Percentiles rank a stretch among this genome's conserved stretches.
These are phyloP conservation scores for Cucumis hystrix DNA, from an alignment of 306 rosid species.

Conservation along the genomic window DNA sequence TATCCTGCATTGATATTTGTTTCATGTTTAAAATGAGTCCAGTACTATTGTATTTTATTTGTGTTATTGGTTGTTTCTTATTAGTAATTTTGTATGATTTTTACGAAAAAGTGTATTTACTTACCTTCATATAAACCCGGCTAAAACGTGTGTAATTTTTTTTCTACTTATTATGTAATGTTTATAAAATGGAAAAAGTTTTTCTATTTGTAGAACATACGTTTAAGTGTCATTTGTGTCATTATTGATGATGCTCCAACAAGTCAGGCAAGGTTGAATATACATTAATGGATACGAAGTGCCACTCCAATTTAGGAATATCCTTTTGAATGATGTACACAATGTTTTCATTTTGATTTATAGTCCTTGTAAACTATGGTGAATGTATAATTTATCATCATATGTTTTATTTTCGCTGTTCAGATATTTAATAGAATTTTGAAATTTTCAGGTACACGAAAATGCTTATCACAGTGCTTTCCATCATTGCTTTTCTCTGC, in stretches of 20 bases:
- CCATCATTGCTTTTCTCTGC: slow-evolving; percentile 84
- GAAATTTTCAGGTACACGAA: slow-evolving; percentile 78
- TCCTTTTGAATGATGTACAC: neutral
- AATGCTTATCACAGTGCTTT: slow-evolving; percentile 79
- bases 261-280: neutral
- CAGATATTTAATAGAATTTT: neutral
- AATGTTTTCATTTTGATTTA: neutral
- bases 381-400: neutral
- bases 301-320: neutral
- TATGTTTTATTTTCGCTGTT: neutral
- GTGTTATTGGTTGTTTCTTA: too few relatives aligned
- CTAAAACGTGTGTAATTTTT: too few relatives aligned
- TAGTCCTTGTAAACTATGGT: neutral
- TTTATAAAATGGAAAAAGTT: too few relatives aligned
- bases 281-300: neutral
- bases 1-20: slow-evolving; percentile 8
- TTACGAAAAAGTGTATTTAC: too few relatives aligned
- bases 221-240: neutral
- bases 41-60: neutral
- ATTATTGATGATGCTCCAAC: neutral
- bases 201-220: too few relatives aligned
- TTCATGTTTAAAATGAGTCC: neutral
- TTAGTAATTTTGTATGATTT: neutral
- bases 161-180: too few relatives aligned
- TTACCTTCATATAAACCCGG: too few relatives aligned